These are phyloP conservation scores for Xylaria sp. DNA, from an alignment of 2,329 filamentous ascomycete species.

Conservation along the genomic window DNA sequence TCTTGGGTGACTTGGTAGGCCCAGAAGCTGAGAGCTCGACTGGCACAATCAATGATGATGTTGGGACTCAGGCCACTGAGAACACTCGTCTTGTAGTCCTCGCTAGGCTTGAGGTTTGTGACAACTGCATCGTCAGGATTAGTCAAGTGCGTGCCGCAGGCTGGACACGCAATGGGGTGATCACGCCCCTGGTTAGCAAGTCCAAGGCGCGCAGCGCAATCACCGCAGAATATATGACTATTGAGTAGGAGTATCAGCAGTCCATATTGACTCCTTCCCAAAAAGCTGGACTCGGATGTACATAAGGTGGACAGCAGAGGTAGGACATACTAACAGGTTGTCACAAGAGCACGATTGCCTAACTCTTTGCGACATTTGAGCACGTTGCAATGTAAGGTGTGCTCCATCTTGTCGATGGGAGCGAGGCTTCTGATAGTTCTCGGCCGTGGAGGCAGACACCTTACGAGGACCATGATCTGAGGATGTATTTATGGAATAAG, in stretches of 20 bases:
- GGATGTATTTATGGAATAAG: not conserved
- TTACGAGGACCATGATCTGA: conserved; percentile 35
- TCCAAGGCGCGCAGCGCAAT: conserved; percentile 74
- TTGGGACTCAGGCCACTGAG: conserved; percentile 84
- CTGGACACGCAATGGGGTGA: conserved; percentile 72
- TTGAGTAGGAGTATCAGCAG: not conserved
- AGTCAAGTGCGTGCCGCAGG: conserved; percentile 74
- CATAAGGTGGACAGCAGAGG: not conserved
- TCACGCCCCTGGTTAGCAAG: conserved; percentile 66
- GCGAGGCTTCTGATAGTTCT: not conserved
- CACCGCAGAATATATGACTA: conserved; percentile 86
- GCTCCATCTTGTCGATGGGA: conserved; percentile 68
- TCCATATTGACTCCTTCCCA: not conserved
- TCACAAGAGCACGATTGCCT: conserved; percentile 79
- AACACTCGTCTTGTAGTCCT: conserved; percentile 90
- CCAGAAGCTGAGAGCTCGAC: conserved; percentile 83
- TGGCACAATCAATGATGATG: conserved; percentile 86
- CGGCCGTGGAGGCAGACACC: conserved; percentile 14
- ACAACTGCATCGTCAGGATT: conserved; percentile 80
- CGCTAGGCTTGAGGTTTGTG: conserved; percentile 77
- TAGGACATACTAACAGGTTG: conserved; percentile 78
- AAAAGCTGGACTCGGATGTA: not conserved
- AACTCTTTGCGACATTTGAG: conserved; percentile 79
- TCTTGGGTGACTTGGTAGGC: conserved; percentile 86
- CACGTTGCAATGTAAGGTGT: conserved; percentile 80